Evolutionary conservation across 495 filamentous ascomycete species (phyloP).

Genomic region (Penicillium cosmopolitanum): DNA sequence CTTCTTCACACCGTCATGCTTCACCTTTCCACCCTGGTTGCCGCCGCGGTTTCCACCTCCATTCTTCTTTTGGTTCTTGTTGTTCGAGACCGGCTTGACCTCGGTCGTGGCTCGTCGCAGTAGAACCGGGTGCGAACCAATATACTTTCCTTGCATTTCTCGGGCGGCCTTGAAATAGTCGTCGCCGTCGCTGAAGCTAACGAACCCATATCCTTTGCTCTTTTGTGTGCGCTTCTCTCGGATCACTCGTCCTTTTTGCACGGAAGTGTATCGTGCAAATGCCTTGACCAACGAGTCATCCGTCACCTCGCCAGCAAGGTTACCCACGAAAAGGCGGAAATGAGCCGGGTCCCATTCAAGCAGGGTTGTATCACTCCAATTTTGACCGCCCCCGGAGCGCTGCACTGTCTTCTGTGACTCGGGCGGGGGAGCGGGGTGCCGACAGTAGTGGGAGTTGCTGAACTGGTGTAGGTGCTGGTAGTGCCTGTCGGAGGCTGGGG

Average conservation of each 20-base stretch:
- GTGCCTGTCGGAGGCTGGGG: constrained; percentile 39
- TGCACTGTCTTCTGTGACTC: constrained; percentile 71
- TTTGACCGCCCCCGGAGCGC: constrained; percentile 85
- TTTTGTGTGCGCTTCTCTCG: constrained; percentile 95
- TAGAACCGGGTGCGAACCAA: constrained; percentile 91
- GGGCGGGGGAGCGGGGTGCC: constrained; percentile 46
- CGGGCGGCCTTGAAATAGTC: constrained; percentile 93
- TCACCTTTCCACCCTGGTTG: constrained; percentile 42
- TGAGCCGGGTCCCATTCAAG: constrained; percentile 97
- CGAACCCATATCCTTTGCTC: constrained; percentile 93
- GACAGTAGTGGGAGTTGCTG: constrained; percentile 38
- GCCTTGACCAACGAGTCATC: constrained; percentile 95
- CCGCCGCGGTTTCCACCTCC: constrained; percentile 37
- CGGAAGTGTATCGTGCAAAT: constrained; percentile 82
- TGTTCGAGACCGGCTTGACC: constrained; percentile 67
- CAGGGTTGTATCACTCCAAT: constrained; percentile 82
- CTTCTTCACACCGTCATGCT: constrained; percentile 75
- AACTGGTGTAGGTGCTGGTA: constrained; percentile 45
- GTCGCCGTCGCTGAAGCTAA: constrained; percentile 92
- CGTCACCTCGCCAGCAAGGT: constrained; percentile 97
- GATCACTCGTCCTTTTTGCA: constrained; percentile 93
- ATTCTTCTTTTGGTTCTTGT: constrained; percentile 48
- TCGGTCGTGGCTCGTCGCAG: constrained; percentile 88
- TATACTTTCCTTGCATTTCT: constrained; percentile 99
- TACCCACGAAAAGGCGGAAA: constrained; percentile 93